Evolutionary conservation across 805 yeast genomes (phyloP).

Genomic region (Starmera pachycereana): DNA sequence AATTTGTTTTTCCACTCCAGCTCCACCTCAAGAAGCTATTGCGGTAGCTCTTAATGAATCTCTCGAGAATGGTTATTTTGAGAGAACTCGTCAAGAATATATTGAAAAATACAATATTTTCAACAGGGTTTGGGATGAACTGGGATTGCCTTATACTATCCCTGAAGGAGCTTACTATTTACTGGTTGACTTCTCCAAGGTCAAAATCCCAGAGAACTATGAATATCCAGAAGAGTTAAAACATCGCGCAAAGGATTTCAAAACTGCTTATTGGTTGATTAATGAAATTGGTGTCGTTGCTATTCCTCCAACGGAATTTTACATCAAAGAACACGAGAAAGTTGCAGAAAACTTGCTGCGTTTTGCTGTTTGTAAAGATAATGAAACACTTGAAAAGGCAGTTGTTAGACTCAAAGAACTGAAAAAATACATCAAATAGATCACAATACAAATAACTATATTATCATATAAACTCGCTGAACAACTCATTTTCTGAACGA

Average conservation of each 20-base stretch:
- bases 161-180: conserved; percentile 94
- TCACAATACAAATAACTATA: not conserved
- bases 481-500: conserved; percentile 5
- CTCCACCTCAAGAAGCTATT: conserved; percentile 88
- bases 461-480: not conserved
- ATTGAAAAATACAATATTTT: conserved; percentile 63
- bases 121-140: conserved; percentile 70
- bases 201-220: conserved; percentile 68
- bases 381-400: conserved; percentile 69
- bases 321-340: conserved; percentile 56
- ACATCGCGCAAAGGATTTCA: conserved; percentile 73
- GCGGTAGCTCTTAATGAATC: conserved; percentile 69
- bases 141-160: conserved; percentile 78
- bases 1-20: conserved; percentile 84
- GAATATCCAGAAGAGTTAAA: conserved; percentile 61
- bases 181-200: conserved; percentile 76
- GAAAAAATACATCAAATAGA: conserved; percentile 43
- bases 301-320: conserved; percentile 96
- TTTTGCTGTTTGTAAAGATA: conserved; percentile 95
- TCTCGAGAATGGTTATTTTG: conserved; percentile 53
- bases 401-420: conserved; percentile 63
- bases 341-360: conserved; percentile 79
- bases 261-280: conserved; percentile 85
- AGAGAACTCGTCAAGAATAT: conserved; percentile 57
- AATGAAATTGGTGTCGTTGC: conserved; percentile 90